These are phyloP conservation scores for Hypoxylon crocopeplum DNA, from an alignment of 495 filamentous ascomycete genomes.

Conservation along the genomic window DNA sequence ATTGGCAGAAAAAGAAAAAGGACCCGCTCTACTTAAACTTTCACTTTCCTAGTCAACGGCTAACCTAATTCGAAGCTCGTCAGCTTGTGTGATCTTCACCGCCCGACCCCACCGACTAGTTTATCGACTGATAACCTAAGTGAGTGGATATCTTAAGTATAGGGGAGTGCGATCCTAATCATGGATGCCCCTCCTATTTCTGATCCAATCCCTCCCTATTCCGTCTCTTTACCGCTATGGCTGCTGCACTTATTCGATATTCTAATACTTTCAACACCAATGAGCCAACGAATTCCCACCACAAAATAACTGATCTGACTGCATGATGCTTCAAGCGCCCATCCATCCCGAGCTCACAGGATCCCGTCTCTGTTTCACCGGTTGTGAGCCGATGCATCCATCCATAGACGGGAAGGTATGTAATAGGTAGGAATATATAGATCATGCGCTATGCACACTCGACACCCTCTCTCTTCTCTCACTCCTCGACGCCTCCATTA, in stretches of 20 bases:
- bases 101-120: slow-evolving; percentile 22
- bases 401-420: too few species aligned
- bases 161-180: neutral
- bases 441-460: slow-evolving; percentile 27
- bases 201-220: neutral
- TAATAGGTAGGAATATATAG: slow-evolving; percentile 23
- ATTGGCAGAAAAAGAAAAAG: slow-evolving; percentile 30
- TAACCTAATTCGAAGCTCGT: slow-evolving; percentile 2
- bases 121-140: neutral
- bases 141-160: neutral
- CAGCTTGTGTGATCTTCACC: slow-evolving; percentile 29
- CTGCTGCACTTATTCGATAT: slow-evolving; percentile 16
- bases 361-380: slow-evolving; percentile 18
- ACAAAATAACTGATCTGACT: slow-evolving; percentile 16
- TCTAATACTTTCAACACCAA: slow-evolving; percentile 17
- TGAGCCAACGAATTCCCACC: neutral
- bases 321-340: slow-evolving; percentile 31
- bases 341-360: slow-evolving; percentile 19
- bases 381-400: slow-evolving; percentile 10
- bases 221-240: slow-evolving; percentile 20
- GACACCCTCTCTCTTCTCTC: neutral
- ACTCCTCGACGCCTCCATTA: slow-evolving; percentile 8
- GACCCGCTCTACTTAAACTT: neutral
- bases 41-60: too few species aligned
- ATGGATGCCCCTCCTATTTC: slow-evolving; percentile 5